Conservation (phyloP, 176 grass and related monocot genomes). For the Elaeis guineensis region DNA sequence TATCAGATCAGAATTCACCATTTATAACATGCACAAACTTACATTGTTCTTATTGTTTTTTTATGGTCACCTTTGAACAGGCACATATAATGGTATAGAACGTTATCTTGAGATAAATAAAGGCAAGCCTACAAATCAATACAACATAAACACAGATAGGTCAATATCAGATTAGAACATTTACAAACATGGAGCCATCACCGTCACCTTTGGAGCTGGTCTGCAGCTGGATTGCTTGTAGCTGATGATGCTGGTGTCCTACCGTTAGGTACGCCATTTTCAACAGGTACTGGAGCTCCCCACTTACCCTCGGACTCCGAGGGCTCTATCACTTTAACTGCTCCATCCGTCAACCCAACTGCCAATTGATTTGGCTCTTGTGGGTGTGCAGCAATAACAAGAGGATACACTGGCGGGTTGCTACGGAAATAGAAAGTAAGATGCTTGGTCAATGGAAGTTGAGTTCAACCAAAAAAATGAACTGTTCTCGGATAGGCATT, state of each 20-base stretch:
- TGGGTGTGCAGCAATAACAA: slow-evolving; percentile 62
- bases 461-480: too few relatives aligned
- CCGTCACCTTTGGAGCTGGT: slow-evolving; percentile 73
- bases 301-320: slow-evolving; percentile 72
- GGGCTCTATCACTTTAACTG: slow-evolving; percentile 78
- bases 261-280: slow-evolving; percentile 54
- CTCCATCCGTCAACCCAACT: slow-evolving; percentile 74
- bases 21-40: neutral
- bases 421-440: slow-evolving; percentile 41
- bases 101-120: neutral
- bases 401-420: slow-evolving; percentile 47
- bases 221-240: slow-evolving; percentile 43
- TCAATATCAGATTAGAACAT: slow-evolving; percentile 5
- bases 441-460: neutral
- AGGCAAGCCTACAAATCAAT: neutral
- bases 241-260: slow-evolving; percentile 41
- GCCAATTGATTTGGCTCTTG: slow-evolving; percentile 90
- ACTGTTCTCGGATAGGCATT: too few relatives aligned
- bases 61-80: neutral
- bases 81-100: slow-evolving; percentile 1
- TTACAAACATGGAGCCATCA: slow-evolving; percentile 1
- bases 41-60: slow-evolving; percentile 4
- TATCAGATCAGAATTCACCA: slow-evolving; percentile 1
- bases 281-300: slow-evolving; percentile 41
- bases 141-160: neutral